These are phyloP conservation scores for Artomyces pyxidatus DNA, from an alignment of 768 basidiomycete genomes.

Conservation along the genomic window DNA sequence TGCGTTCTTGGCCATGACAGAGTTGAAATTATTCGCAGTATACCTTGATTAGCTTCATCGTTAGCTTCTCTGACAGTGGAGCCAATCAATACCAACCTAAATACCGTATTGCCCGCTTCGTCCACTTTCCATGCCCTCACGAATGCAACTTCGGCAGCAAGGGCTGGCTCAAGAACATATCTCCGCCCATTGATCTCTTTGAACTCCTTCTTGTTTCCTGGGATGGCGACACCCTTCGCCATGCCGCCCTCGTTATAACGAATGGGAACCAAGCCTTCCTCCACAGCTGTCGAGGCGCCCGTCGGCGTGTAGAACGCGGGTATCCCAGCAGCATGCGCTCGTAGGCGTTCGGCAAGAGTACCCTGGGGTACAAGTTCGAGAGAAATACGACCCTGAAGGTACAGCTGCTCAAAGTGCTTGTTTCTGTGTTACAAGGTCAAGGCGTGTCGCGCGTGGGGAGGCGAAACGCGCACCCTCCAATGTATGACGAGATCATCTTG, in stretches of 20 bases:
- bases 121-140: constrained; percentile 90
- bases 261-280: constrained; percentile 71
- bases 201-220: constrained; percentile 69
- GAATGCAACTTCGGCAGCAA: constrained; percentile 78
- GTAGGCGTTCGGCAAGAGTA: constrained; percentile 80
- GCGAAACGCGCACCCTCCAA: constrained; percentile 55
- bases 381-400: constrained; percentile 72
- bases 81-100: constrained; percentile 74
- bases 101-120: constrained; percentile 84
- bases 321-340: constrained; percentile 85
- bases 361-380: constrained; percentile 90
- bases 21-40: constrained; percentile 80
- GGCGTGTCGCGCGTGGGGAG: neutral
- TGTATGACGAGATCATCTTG: constrained; percentile 86
- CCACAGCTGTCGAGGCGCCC: constrained; percentile 77
- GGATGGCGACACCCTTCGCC: constrained; percentile 57
- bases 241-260: constrained; percentile 75
- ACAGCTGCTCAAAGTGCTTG: constrained; percentile 77
- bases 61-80: too few species aligned
- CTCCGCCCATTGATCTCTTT: constrained; percentile 71
- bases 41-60: constrained; percentile 38
- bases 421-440: constrained; percentile 58
- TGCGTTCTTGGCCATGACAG: constrained; percentile 84
- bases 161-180: constrained; percentile 76
- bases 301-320: constrained; percentile 94